These are phyloP conservation scores for Tuber indicum DNA, from an alignment of 495 filamentous ascomycete genomes.

Conservation along the genomic window DNA sequence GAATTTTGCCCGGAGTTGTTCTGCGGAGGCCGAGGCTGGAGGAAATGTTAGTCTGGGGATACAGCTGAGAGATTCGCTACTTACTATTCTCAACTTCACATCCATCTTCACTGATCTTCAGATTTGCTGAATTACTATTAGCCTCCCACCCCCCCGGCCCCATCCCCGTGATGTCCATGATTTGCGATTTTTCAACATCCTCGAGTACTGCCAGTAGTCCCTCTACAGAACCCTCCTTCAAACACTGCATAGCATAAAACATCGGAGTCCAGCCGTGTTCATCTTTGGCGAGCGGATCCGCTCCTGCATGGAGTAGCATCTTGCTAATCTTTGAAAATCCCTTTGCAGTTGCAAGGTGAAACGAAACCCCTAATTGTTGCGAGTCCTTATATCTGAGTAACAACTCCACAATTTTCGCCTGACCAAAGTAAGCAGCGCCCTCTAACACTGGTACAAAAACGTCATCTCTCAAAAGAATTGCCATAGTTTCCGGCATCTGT, in stretches of 20 bases:
- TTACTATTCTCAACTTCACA: constrained; percentile 15
- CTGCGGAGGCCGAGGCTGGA: background rate
- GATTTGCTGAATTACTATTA: too few relatives aligned
- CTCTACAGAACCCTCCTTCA: constrained; percentile 8
- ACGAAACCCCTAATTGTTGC: background rate
- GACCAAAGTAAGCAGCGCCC: constrained; percentile 6
- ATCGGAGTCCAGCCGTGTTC: constrained; percentile 15
- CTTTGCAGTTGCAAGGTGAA: constrained; percentile 10
- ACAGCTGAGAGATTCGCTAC: background rate
- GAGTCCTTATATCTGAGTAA: constrained; percentile 5
- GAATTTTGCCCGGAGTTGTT: background rate
- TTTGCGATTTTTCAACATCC: background rate
- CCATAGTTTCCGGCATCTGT: background rate
- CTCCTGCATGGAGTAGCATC: constrained; percentile 7
- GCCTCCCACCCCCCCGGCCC: constrained; percentile 9
- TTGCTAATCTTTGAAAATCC: constrained; percentile 2
- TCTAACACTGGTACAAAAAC: background rate
- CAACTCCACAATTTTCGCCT: background rate
- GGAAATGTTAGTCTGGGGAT: background rate
- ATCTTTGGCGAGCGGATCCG: constrained; percentile 1
- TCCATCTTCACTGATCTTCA: constrained; percentile 9
- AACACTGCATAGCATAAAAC: constrained; percentile 11
- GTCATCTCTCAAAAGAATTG: background rate
- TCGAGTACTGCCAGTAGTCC: background rate
- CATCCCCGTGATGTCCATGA: background rate